Percentiles rank a stretch among this genome's conserved stretches.
Evolutionary conservation across 345 rosid species (phyloP).

Genomic region (Populus ilicifolia): DNA sequence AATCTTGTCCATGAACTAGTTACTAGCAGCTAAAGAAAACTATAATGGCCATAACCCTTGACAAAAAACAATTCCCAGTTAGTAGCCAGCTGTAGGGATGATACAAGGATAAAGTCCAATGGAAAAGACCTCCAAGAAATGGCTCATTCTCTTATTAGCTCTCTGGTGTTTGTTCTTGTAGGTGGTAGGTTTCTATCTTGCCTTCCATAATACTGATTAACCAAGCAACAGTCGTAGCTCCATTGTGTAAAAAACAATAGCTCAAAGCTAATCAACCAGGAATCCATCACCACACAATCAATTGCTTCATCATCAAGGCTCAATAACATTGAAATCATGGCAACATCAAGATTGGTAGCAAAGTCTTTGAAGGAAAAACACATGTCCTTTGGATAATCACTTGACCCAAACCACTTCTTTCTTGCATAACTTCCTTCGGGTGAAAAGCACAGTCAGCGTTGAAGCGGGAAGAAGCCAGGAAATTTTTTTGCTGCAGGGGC

Average conservation of each 20-base stretch:
- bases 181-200: not conserved
- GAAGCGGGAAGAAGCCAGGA: not conserved
- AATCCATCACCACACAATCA: conserved; percentile 17
- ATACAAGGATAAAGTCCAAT: conserved; percentile 2
- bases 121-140: conserved; percentile 5
- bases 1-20: not conserved
- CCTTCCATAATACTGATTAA: not conserved
- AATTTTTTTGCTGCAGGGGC: too few species aligned
- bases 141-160: not conserved
- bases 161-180: conserved; percentile 3
- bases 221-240: not conserved
- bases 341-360: not conserved
- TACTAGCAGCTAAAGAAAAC: not conserved
- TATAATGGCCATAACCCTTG: not conserved
- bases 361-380: not conserved
- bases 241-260: not conserved
- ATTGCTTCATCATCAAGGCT: conserved; percentile 16
- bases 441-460: conserved; percentile 1
- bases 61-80: not conserved
- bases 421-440: conserved; percentile 4
- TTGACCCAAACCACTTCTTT: not conserved
- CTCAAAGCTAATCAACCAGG: conserved; percentile 10
- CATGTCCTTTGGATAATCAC: not conserved
- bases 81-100: not conserved
- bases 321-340: conserved; percentile 4